These are phyloP conservation scores for Xylaria flabelliformis DNA, from an alignment of 495 filamentous ascomycete genomes.

Conservation along the genomic window DNA sequence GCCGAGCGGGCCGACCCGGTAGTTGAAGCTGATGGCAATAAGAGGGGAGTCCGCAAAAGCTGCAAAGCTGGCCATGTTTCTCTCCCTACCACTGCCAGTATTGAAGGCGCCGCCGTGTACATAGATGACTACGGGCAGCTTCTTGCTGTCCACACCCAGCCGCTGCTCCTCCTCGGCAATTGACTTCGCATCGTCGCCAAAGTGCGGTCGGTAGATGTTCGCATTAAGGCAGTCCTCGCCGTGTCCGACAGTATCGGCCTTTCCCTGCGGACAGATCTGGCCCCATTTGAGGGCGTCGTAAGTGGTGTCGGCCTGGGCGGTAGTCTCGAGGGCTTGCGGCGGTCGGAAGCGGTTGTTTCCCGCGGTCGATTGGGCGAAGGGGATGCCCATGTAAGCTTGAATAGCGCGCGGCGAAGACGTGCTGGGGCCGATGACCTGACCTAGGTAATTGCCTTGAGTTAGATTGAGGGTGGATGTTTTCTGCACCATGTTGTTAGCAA, in stretches of 20 bases:
- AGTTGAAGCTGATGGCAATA: constrained; percentile 70
- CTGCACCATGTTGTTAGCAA: constrained; percentile 33
- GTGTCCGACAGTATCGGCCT: constrained; percentile 36
- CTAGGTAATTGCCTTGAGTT: constrained; percentile 62
- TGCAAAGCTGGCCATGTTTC: constrained; percentile 59
- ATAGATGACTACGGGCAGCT: constrained; percentile 66
- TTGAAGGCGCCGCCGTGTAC: constrained; percentile 64
- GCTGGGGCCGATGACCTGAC: constrained; percentile 49
- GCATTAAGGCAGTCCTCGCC: constrained; percentile 60
- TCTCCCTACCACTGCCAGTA: constrained; percentile 47
- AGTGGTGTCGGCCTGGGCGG: constrained; percentile 34
- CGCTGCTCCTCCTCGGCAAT: constrained; percentile 34
- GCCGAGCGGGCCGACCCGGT: constrained; percentile 71
- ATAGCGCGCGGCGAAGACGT: constrained; percentile 52
- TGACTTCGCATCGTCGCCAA: constrained; percentile 35
- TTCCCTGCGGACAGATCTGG: constrained; percentile 46
- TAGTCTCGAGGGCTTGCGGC: constrained; percentile 48
- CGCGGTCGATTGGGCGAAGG: constrained; percentile 62
- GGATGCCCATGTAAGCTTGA: constrained; percentile 66
- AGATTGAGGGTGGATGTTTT: constrained; percentile 41
- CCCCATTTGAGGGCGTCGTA: constrained; percentile 52
- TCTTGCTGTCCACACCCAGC: constrained; percentile 37
- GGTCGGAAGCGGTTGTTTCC: constrained; percentile 64
- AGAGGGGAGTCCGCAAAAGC: constrained; percentile 60
- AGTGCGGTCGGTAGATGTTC: constrained; percentile 55